Conservation (phyloP, 768 basidiomycete species). For the Leccinellum luteum region DNA sequence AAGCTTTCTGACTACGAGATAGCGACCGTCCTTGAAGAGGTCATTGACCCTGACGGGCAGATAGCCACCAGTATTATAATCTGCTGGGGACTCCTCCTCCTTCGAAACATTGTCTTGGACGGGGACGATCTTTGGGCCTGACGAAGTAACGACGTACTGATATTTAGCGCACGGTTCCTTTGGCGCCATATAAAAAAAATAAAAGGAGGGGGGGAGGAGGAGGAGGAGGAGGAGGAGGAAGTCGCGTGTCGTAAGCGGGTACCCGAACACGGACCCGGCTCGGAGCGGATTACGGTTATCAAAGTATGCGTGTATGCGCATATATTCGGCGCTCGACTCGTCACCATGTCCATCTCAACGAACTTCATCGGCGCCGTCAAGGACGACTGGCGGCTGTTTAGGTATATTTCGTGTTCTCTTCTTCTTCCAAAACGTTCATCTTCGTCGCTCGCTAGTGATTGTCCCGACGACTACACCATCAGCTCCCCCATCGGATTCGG, state of each 20-base stretch:
- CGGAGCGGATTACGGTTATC: constrained; percentile 14
- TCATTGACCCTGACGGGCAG: constrained; percentile 79
- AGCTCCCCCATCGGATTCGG: constrained; percentile 86
- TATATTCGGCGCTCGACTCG: neutral
- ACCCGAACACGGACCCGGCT: constrained; percentile 21
- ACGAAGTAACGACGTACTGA: constrained; percentile 68
- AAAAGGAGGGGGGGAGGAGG: constrained; percentile 2
- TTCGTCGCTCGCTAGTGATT: constrained; percentile 46
- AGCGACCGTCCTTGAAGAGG: constrained; percentile 79
- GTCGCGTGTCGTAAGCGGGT: neutral
- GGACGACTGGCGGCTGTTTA: constrained; percentile 82
- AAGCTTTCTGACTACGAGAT: constrained; percentile 85
- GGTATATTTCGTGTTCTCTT: constrained; percentile 38
- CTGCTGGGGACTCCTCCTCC: constrained; percentile 81
- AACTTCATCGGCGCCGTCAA: constrained; percentile 77
- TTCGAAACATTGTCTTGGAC: constrained; percentile 63
- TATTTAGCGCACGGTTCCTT: constrained; percentile 68
- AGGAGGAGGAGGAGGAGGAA: neutral
- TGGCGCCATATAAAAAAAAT: constrained; percentile 51
- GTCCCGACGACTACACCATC: constrained; percentile 67
- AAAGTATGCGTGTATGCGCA: neutral
- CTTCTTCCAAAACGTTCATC: neutral
- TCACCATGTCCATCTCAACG: constrained; percentile 18
- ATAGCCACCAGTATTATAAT: constrained; percentile 82
- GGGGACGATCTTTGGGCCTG: constrained; percentile 68